phyloP scores from a whole-genome alignment of 1,284 basidiomycete genomes.

The Ceratorhiza oryzae-sativae region DNA sequence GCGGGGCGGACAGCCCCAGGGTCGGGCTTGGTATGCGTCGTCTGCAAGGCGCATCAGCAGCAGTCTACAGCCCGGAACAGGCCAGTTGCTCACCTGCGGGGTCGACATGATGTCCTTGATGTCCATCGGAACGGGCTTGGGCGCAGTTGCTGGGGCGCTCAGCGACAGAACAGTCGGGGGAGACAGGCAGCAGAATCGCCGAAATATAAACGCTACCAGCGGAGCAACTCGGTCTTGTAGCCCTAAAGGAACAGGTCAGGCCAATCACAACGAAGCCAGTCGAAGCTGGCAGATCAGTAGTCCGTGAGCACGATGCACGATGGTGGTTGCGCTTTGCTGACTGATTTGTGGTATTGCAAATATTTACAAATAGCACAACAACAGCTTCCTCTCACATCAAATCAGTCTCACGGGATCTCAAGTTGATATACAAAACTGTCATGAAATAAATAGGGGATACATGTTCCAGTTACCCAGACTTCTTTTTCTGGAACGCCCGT shows the following conservation, averaged over 20 bases:
- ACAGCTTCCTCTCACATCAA: neutral
- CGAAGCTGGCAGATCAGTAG: neutral
- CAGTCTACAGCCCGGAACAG: neutral
- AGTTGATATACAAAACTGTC: slow-evolving; percentile 7
- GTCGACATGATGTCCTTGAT: slow-evolving; percentile 25
- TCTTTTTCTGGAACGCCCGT: slow-evolving; percentile 13
- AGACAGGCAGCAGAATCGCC: neutral
- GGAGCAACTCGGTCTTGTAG: neutral
- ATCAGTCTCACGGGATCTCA: neutral
- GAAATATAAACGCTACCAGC: neutral
- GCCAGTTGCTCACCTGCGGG: slow-evolving; percentile 19
- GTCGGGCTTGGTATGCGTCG: slow-evolving; percentile 1
- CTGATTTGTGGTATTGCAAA: slow-evolving; percentile 24
- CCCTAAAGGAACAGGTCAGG: neutral
- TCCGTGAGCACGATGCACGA: neutral
- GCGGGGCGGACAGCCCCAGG: neutral
- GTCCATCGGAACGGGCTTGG: slow-evolving; percentile 24
- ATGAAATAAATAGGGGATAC: slow-evolving; percentile 21
- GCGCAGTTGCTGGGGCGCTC: neutral
- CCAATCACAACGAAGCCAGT: neutral
- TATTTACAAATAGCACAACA: neutral
- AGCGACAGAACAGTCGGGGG: neutral
- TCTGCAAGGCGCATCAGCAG: slow-evolving; percentile 9
- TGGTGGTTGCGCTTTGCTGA: slow-evolving; percentile 7
- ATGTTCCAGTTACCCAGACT: slow-evolving; percentile 7